Percentiles rank a stretch among this genome's conserved stretches.
phyloP scores from a whole-genome alignment of 148 eudicot genomes.

The Fallopia convolvulus region DNA sequence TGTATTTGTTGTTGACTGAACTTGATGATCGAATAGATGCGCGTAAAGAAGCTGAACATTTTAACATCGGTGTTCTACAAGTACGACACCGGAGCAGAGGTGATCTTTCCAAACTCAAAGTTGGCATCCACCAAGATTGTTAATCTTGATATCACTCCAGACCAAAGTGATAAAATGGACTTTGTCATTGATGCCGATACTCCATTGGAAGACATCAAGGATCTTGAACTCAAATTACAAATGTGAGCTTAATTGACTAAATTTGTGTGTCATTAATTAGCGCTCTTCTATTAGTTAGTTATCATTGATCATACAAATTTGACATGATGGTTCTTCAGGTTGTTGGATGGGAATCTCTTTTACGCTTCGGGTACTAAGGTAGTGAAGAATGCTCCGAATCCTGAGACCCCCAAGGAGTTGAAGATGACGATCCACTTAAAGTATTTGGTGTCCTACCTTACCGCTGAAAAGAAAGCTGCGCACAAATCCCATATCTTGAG shows the following conservation, averaged over 20 bases:
- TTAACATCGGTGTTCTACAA: neutral
- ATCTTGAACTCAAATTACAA: neutral
- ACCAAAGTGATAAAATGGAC: conserved; percentile 7
- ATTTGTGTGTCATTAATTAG: no score
- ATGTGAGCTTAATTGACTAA: neutral
- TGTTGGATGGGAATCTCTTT: neutral
- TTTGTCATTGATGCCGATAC: neutral
- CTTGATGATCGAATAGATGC: neutral
- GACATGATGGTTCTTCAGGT: neutral
- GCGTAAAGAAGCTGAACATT: conserved; percentile 7
- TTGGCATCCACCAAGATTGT: conserved; percentile 1
- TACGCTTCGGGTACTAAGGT: neutral
- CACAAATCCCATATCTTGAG: neutral
- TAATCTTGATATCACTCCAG: neutral
- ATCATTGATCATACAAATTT: no score
- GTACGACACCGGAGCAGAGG: neutral
- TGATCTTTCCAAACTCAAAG: conserved; percentile 12
- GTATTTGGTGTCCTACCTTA: conserved; percentile 6
- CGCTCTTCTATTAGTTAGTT: no score
- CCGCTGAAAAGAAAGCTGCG: neutral
- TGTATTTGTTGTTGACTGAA: neutral
- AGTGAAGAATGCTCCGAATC: neutral
- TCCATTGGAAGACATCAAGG: neutral
- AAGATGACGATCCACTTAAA: conserved; percentile 8
- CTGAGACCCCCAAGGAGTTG: neutral